These are phyloP conservation scores for Fusarium setosum DNA, from an alignment of 2,329 filamentous ascomycete genomes.

Conservation along the genomic window DNA sequence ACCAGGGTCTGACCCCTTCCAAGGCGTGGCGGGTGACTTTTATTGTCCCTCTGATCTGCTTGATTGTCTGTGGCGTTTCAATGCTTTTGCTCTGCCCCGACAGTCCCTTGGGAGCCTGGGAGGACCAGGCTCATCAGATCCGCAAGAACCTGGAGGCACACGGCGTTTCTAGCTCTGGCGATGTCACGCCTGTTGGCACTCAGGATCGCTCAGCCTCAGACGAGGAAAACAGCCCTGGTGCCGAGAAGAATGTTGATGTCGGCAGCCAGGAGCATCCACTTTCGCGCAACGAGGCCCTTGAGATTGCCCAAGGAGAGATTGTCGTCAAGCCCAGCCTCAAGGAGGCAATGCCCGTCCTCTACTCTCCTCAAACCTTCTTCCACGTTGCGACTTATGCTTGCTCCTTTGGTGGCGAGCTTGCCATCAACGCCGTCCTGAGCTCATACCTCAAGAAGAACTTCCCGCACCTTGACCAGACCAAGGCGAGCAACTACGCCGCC, in stretches of 20 bases:
- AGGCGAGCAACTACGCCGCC: slow-evolving; percentile 70
- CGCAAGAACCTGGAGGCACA: slow-evolving; percentile 64
- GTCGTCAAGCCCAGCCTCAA: slow-evolving; percentile 67
- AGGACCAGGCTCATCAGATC: slow-evolving; percentile 72
- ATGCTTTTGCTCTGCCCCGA: slow-evolving; percentile 83
- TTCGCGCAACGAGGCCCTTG: slow-evolving; percentile 63
- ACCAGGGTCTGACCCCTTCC: slow-evolving; percentile 70
- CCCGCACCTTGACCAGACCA: slow-evolving; percentile 65
- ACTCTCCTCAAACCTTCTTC: slow-evolving; percentile 66
- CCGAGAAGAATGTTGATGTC: slow-evolving; percentile 49
- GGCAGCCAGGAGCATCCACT: slow-evolving; percentile 59
- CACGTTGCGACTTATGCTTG: slow-evolving; percentile 69
- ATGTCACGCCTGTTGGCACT: slow-evolving; percentile 64
- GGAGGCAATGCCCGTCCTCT: slow-evolving; percentile 57
- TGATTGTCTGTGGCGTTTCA: slow-evolving; percentile 71
- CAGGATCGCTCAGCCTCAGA: slow-evolving; percentile 49
- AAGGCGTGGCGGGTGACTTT: slow-evolving; percentile 88
- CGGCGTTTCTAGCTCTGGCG: slow-evolving; percentile 51
- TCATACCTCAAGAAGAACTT: slow-evolving; percentile 71
- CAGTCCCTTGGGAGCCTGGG: slow-evolving; percentile 86
- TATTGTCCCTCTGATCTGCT: slow-evolving; percentile 83
- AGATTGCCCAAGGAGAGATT: slow-evolving; percentile 64
- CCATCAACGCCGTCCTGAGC: slow-evolving; percentile 70
- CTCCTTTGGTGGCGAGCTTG: slow-evolving; percentile 72
- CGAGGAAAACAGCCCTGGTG: slow-evolving; percentile 49